Conservation (phyloP, 2,329 filamentous ascomycete genomes). For the Aspergillus melleus region DNA sequence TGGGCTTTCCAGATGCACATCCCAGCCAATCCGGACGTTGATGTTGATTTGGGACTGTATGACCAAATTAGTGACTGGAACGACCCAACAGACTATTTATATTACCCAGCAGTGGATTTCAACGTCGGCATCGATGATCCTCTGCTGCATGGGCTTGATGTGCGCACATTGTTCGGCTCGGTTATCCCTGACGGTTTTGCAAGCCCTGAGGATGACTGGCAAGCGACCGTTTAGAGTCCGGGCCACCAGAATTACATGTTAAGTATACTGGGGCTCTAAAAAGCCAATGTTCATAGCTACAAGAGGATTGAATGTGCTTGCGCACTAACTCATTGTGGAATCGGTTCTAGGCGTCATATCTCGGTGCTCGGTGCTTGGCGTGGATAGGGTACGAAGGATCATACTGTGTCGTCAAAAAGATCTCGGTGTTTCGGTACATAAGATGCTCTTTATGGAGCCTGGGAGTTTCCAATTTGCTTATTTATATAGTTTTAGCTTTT, state of each 20-base stretch:
- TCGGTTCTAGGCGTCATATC: background rate
- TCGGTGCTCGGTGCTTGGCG: background rate
- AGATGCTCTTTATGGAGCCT: background rate
- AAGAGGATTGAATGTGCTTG: background rate
- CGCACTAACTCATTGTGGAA: background rate
- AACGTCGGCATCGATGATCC: background rate
- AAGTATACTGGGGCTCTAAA: background rate
- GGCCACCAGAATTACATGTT: background rate
- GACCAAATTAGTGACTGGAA: background rate
- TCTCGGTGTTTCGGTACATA: background rate
- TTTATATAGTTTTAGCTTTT: background rate
- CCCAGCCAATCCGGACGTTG: background rate
- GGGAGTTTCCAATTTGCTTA: background rate
- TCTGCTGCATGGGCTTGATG: conserved; percentile 1
- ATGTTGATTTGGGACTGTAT: background rate
- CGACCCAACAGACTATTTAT: background rate
- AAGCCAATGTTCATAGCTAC: background rate
- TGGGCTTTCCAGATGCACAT: background rate
- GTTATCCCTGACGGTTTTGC: background rate
- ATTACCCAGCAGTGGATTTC: background rate
- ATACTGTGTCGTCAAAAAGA: background rate
- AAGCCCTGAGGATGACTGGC: background rate
- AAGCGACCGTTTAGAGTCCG: background rate
- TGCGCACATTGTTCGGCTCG: conserved; percentile 2
- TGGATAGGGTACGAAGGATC: background rate